Evolutionary conservation across 495 filamentous ascomycete species (phyloP), one percentile per base, ranked within the genome.

Genomic region (Aspergillus diversus): DNA sequence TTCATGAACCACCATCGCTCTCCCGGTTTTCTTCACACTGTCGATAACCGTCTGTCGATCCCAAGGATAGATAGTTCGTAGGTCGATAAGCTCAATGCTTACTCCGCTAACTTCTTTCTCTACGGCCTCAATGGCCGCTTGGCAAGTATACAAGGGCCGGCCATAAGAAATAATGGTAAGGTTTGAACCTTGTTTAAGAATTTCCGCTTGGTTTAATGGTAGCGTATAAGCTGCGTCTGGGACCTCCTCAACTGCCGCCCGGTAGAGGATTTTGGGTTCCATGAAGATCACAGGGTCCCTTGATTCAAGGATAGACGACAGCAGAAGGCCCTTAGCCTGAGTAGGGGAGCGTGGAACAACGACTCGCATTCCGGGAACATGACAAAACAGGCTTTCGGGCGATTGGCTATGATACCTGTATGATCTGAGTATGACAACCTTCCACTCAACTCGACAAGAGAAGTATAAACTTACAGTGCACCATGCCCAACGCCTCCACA

Each of bases 401-500:
- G 90, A 94, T 73, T 98, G 96, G 2, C 93, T 91, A 71, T 99
- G 95, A 73, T 99, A 93, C 59, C 87, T 90, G 50, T 11, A 12
- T 2, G 16, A 31, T 21, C 3, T 31, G 21, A 27, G 31, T 16
- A 8, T 21, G 4, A 13, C n/a, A 43, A 3, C 39, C n/a, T 39
- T 11, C 7, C 3, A 11, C n/a, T 4, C 4, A 11, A 27, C 9
- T 32, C 17, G 15, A 2, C 1, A 1, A 31, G 5, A 2, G 5
- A 32, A 21, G 16, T 5, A 11, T 12, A 1, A 51, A 77, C 86
- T 33, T 77, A 96, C 79, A 99, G 77, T 52, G 90, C 95, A 53
- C 95, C 95, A 71, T 99, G 95, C n/a, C 95, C 95, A 13, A 99
- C 96, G n/a, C 88, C 91, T 53, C 95, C 96, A 66, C 88, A 92